Conservation (phyloP, 495 filamentous ascomycete species). For the Aspergillus bertholletiae region DNA sequence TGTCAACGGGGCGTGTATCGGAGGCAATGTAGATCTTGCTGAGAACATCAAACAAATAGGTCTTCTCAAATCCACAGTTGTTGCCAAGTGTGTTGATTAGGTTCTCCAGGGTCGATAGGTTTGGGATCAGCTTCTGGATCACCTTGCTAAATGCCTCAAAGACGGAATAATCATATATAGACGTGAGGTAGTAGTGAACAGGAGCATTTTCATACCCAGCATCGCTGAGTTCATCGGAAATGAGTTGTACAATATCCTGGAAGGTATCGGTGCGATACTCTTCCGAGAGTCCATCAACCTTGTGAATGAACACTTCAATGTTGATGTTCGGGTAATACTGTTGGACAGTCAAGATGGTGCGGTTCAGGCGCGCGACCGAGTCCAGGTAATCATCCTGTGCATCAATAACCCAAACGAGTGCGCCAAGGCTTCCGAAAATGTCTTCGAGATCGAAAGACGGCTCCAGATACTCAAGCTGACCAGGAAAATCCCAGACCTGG, state of each 20-base stretch:
- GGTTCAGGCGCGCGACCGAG: slow-evolving; percentile 78
- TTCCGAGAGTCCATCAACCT: slow-evolving; percentile 90
- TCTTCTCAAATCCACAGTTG: slow-evolving; percentile 93
- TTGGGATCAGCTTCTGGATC: slow-evolving; percentile 93
- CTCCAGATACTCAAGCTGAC: slow-evolving; percentile 86
- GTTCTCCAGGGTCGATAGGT: slow-evolving; percentile 85
- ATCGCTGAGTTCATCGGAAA: slow-evolving; percentile 93
- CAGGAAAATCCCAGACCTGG: slow-evolving; percentile 95
- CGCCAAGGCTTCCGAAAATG: slow-evolving; percentile 90
- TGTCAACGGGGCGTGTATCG: slow-evolving; percentile 86
- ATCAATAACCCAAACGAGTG: slow-evolving; percentile 97
- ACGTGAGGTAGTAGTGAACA: slow-evolving; percentile 89
- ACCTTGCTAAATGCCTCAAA: slow-evolving; percentile 98
- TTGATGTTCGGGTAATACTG: slow-evolving; percentile 86
- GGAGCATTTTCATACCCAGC: slow-evolving; percentile 86
- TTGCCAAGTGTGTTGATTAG: slow-evolving; percentile 85
- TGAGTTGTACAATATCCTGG: slow-evolving; percentile 92
- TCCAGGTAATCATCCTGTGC: slow-evolving; percentile 96
- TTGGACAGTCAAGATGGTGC: slow-evolving; percentile 82
- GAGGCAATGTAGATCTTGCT: slow-evolving; percentile 99
- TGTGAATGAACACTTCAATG: slow-evolving; percentile 97
- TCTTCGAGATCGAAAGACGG: slow-evolving; percentile 82
- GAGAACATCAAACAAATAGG: slow-evolving; percentile 91
- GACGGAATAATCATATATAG: slow-evolving; percentile 96
- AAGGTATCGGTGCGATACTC: slow-evolving; percentile 93